phyloP scores from a whole-genome alignment of 495 filamentous ascomycete species.

The Penicillium waksmanii region DNA sequence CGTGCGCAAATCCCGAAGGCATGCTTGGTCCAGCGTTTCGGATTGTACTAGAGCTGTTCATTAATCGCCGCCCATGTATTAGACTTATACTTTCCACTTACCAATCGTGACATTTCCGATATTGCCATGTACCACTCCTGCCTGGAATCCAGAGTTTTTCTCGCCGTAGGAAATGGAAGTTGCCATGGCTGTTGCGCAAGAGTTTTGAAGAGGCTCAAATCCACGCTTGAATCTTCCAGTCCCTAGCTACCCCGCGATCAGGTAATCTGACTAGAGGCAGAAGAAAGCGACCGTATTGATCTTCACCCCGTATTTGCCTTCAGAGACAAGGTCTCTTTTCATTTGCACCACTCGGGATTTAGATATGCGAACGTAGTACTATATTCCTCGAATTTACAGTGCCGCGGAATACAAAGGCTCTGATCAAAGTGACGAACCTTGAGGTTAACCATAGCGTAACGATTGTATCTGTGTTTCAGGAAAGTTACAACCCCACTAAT shows the following conservation, averaged over 20 bases:
- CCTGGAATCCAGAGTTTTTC: conserved; percentile 5
- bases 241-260: conserved; percentile 6
- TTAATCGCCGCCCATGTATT: background rate
- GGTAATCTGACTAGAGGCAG: conserved; percentile 8
- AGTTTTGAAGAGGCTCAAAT: background rate
- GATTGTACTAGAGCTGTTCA: conserved; percentile 11
- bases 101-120: conserved; percentile 6
- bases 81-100: background rate
- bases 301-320: conserved; percentile 6
- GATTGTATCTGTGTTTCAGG: conserved; percentile 13
- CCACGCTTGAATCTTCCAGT: background rate
- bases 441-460: conserved; percentile 6
- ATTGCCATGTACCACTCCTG: background rate
- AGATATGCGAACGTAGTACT: conserved; percentile 2
- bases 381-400: conserved; percentile 3
- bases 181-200: background rate
- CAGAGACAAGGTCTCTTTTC: conserved; percentile 4
- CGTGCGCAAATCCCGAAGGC: conserved; percentile 10
- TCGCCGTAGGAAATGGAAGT: conserved; percentile 1
- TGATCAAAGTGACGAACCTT: conserved; percentile 7
- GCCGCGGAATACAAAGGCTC: conserved; percentile 2
- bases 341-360: conserved; percentile 5
- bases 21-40: conserved; percentile 11
- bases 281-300: conserved; percentile 6
- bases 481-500: conserved; percentile 9